phyloP scores from a whole-genome alignment of 345 rosid species.

The Gossypium bickii region DNA sequence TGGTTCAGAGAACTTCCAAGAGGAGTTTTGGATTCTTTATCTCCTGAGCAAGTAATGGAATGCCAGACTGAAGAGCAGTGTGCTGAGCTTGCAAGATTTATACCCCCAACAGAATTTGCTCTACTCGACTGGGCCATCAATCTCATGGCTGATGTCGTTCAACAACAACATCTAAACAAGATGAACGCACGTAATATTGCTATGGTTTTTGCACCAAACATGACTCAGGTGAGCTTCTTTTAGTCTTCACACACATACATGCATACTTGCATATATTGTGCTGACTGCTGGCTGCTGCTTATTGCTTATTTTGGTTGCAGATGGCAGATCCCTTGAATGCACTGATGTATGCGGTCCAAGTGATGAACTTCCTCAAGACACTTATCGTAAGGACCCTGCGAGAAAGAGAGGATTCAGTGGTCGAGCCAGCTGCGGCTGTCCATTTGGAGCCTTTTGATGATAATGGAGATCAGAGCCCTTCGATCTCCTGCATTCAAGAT shows the following conservation, averaged over 20 bases:
- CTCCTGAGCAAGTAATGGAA: slow-evolving; percentile 82
- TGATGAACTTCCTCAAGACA: slow-evolving; percentile 93
- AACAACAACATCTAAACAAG: slow-evolving; percentile 69
- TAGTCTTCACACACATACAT: background rate
- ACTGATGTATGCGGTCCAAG: slow-evolving; percentile 87
- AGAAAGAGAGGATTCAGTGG: slow-evolving; percentile 57
- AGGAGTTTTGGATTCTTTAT: slow-evolving; percentile 73
- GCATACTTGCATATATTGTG: background rate
- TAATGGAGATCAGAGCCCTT: slow-evolving; percentile 54
- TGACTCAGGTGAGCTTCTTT: slow-evolving; percentile 67
- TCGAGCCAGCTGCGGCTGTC: slow-evolving; percentile 37
- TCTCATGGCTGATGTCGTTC: slow-evolving; percentile 91
- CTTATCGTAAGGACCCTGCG: slow-evolving; percentile 53
- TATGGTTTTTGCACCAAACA: slow-evolving; percentile 97
- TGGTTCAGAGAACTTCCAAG: slow-evolving; percentile 98
- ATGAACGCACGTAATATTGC: slow-evolving; percentile 96
- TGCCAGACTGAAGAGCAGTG: slow-evolving; percentile 81
- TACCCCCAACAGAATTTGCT: slow-evolving; percentile 81
- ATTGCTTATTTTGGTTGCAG: slow-evolving; percentile 35
- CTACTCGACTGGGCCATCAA: slow-evolving; percentile 85
- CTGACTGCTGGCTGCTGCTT: background rate
- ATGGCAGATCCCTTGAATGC: slow-evolving; percentile 95
- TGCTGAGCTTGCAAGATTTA: slow-evolving; percentile 62
- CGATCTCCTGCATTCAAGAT: slow-evolving; percentile 28
- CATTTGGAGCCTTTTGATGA: slow-evolving; percentile 56